Conservation (phyloP, 257 asterid species). For the Nicotiana sylvestris region DNA sequence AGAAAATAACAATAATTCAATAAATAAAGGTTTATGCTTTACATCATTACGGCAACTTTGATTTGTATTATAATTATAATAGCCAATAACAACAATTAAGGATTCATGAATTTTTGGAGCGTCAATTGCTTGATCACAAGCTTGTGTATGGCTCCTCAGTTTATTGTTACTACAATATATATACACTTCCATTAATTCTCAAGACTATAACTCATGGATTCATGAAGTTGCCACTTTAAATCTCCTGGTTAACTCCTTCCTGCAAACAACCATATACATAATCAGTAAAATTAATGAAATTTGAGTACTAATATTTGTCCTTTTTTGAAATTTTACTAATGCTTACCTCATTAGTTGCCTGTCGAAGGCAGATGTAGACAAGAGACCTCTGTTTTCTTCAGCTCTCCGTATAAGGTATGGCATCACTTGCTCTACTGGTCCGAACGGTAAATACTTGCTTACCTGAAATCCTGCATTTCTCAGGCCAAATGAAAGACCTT, state of each 20-base stretch:
- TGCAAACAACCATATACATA: neutral
- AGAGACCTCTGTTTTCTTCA: constrained; percentile 81
- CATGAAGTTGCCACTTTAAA: neutral
- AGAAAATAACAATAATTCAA: neutral
- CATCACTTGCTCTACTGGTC: constrained; percentile 78
- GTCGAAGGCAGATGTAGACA: constrained; percentile 56
- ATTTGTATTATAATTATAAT: neutral
- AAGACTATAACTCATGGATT: neutral
- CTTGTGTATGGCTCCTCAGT: neutral
- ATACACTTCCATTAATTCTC: neutral
- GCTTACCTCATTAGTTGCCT: constrained; percentile 55
- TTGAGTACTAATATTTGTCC: neutral
- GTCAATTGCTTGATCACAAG: neutral
- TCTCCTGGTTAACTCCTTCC: constrained; percentile 12
- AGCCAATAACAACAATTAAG: neutral
- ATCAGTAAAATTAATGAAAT: neutral
- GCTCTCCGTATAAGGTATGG: constrained; percentile 90
- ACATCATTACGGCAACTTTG: neutral
- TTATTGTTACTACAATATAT: neutral
- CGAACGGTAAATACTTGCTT: constrained; percentile 81
- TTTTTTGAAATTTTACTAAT: neutral
- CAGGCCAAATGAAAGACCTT: constrained; percentile 60
- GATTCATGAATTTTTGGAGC: neutral
- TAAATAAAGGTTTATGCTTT: neutral
- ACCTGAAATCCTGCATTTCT: constrained; percentile 69